Evolutionary conservation across 2,329 filamentous ascomycete species (phyloP).

Genomic region (Fusarium neocosmosporiellum): DNA sequence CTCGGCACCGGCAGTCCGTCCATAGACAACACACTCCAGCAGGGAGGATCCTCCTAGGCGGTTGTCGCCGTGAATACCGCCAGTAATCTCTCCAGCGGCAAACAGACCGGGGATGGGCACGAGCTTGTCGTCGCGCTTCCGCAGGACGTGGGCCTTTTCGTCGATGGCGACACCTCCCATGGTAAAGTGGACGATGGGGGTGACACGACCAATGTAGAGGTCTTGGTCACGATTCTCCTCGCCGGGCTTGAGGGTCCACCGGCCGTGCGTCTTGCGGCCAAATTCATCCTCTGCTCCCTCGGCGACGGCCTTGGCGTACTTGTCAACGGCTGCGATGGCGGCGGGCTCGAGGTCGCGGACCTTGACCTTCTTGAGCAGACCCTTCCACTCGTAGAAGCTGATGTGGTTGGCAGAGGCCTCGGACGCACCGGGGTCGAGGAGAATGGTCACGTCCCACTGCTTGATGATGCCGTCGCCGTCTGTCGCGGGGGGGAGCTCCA

Average conservation of each 20-base stretch:
- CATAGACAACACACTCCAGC: conserved; percentile 73
- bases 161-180: conserved; percentile 74
- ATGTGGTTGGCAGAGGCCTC: conserved; percentile 65
- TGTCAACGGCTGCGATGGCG: conserved; percentile 56
- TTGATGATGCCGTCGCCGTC: conserved; percentile 47
- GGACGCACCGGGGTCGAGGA: conserved; percentile 69
- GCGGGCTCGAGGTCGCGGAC: conserved; percentile 59
- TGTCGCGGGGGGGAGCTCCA: conserved; percentile 48
- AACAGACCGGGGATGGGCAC: conserved; percentile 66
- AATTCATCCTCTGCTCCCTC: conserved; percentile 56
- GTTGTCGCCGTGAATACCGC: conserved; percentile 73
- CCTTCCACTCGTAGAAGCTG: conserved; percentile 73
- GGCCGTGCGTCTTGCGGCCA: conserved; percentile 63
- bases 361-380: conserved; percentile 66
- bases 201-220: conserved; percentile 69
- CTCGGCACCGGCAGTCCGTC: conserved; percentile 63
- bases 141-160: conserved; percentile 62
- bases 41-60: conserved; percentile 70
- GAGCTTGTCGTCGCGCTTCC: conserved; percentile 47
- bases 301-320: conserved; percentile 60
- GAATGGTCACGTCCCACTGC: conserved; percentile 69
- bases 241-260: conserved; percentile 61
- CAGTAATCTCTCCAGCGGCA: conserved; percentile 73
- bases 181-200: conserved; percentile 73
- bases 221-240: conserved; percentile 61